These are phyloP conservation scores for Scleroderma citrinum DNA, from an alignment of 768 basidiomycete species.

Conservation along the genomic window DNA sequence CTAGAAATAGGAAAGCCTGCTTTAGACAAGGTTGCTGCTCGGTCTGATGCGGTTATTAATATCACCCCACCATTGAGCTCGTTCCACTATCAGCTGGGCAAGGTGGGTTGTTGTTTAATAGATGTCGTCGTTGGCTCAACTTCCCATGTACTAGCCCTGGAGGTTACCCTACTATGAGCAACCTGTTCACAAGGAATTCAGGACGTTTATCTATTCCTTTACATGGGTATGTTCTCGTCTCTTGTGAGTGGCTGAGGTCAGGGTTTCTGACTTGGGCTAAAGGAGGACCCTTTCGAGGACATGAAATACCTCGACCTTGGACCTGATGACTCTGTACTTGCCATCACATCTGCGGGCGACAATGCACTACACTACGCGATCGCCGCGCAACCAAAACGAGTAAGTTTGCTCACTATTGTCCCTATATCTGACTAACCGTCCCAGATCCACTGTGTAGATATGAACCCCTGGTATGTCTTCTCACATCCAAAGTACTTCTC, in stretches of 20 bases:
- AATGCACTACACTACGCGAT: conserved; percentile 79
- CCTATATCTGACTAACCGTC: neutral
- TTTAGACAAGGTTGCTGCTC: conserved; percentile 16
- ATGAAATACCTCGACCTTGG: conserved; percentile 57
- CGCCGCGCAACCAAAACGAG: conserved; percentile 49
- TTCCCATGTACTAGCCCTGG: conserved; percentile 40
- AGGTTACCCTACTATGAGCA: conserved; percentile 67
- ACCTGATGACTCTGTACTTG: conserved; percentile 58
- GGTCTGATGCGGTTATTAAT: conserved; percentile 35
- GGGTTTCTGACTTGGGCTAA: conserved; percentile 3
- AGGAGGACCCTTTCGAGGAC: conserved; percentile 75
- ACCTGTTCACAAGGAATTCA: conserved; percentile 60
- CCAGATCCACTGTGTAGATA: conserved; percentile 65
- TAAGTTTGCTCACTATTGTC: conserved; percentile 16
- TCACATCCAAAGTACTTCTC: neutral
- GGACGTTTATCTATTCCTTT: conserved; percentile 60
- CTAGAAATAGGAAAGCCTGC: conserved; percentile 38
- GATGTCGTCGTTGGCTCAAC: neutral
- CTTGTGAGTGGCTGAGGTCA: neutral
- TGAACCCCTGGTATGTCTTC: conserved; percentile 53
- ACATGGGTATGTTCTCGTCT: conserved; percentile 40
- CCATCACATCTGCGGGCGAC: conserved; percentile 75
- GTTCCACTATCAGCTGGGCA: conserved; percentile 56
- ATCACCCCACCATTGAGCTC: conserved; percentile 51
- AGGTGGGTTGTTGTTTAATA: conserved; percentile 26